These are phyloP conservation scores for Cryptococcus hybrid DNA, from an alignment of 1,284 basidiomycete genomes.

Conservation along the genomic window DNA sequence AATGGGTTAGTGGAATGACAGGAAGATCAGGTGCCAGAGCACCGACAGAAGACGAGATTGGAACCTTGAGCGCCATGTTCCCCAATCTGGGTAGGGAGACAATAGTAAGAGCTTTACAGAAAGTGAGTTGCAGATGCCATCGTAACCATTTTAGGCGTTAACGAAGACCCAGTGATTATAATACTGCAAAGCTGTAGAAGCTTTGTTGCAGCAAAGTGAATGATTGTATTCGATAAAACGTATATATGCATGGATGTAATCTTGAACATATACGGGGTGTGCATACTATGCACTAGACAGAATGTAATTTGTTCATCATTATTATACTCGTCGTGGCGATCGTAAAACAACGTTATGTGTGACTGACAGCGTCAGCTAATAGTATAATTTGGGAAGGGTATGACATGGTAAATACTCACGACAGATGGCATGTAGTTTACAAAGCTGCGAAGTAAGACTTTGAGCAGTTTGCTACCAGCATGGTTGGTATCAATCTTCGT, in stretches of 20 bases:
- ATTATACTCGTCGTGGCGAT: background rate
- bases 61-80: constrained; percentile 70
- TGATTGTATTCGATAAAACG: constrained; percentile 7
- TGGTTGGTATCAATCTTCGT: too few species aligned
- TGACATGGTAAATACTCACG: too few species aligned
- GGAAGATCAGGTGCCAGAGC: constrained; percentile 61
- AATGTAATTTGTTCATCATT: background rate
- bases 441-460: too few species aligned
- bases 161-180: constrained; percentile 56
- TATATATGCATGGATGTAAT: background rate
- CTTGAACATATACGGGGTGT: background rate
- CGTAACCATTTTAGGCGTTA: background rate
- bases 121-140: constrained; percentile 58
- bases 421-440: too few species aligned
- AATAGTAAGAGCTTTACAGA: constrained; percentile 73
- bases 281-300: too few species aligned
- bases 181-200: constrained; percentile 76
- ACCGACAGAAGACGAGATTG: constrained; percentile 71
- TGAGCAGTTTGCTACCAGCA: too few species aligned
- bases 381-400: too few species aligned
- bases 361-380: too few species aligned
- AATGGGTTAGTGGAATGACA: constrained; percentile 77
- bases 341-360: background rate
- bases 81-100: constrained; percentile 70
- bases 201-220: constrained; percentile 53